Evolutionary conservation across 345 rosid genomes (phyloP).

Genomic region (Microthlaspi erraticum): DNA sequence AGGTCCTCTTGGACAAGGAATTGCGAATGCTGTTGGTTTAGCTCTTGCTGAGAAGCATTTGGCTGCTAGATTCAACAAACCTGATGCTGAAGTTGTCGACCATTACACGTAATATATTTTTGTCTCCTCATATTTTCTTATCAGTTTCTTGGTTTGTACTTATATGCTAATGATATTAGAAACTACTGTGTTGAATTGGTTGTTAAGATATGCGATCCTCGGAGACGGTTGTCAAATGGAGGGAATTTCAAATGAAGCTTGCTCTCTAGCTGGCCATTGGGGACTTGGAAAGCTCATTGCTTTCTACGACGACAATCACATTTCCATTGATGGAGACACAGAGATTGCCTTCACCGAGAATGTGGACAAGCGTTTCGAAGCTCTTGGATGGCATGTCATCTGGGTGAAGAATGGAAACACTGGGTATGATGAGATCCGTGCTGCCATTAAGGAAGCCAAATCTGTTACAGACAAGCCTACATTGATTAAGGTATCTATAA

Average conservation of each 20-base stretch:
- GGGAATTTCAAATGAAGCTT: slow-evolving; percentile 90
- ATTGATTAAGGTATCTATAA: slow-evolving; percentile 67
- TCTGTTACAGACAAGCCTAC: slow-evolving; percentile 93
- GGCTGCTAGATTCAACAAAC: slow-evolving; percentile 92
- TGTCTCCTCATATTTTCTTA: background rate
- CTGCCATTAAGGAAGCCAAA: slow-evolving; percentile 99
- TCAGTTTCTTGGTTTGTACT: slow-evolving; percentile 14
- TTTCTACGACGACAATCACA: slow-evolving; percentile 98
- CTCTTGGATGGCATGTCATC: slow-evolving; percentile 99
- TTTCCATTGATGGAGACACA: slow-evolving; percentile 97
- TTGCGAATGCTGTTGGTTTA: slow-evolving; percentile 93
- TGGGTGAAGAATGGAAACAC: slow-evolving; percentile 99
- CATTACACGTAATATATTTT: slow-evolving; percentile 73
- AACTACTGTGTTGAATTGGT: slow-evolving; percentile 9
- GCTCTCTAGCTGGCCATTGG: slow-evolving; percentile 97
- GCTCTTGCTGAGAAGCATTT: slow-evolving; percentile 94
- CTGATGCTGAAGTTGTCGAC: slow-evolving; percentile 75
- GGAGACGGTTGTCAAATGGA: slow-evolving; percentile 99
- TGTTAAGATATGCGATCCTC: slow-evolving; percentile 65
- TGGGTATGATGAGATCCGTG: slow-evolving; percentile 97
- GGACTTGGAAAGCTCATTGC: slow-evolving; percentile 99
- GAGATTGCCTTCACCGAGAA: slow-evolving; percentile 96
- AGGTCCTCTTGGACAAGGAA: slow-evolving; percentile 98
- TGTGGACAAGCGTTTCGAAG: slow-evolving; percentile 88
- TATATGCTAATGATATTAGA: background rate